Evolutionary conservation across 2,329 filamentous ascomycete genomes (phyloP).

Genomic region (Paraphoma sp.): DNA sequence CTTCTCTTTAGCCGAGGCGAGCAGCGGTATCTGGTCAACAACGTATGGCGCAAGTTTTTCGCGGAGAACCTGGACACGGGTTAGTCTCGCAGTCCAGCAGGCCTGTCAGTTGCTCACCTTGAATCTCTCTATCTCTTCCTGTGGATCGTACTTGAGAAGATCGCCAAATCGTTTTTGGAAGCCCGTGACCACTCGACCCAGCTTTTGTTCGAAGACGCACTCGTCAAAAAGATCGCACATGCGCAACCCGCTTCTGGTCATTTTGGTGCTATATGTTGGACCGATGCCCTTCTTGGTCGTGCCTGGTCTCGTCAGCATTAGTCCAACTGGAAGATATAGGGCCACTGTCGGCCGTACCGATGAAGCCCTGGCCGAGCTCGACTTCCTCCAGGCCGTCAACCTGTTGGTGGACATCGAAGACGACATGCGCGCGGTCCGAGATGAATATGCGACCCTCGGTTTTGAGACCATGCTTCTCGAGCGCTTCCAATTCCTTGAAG

Average conservation of each 20-base stretch:
- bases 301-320: conserved; percentile 49
- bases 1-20: conserved; percentile 65
- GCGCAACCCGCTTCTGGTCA: conserved; percentile 69
- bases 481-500: conserved; percentile 68
- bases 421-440: conserved; percentile 68
- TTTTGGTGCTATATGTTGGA: conserved; percentile 69
- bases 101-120: conserved; percentile 48
- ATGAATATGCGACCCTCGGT: conserved; percentile 68
- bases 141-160: conserved; percentile 70
- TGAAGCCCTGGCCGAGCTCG: conserved; percentile 56
- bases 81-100: background rate
- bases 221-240: conserved; percentile 73
- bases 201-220: conserved; percentile 69
- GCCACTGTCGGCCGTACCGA: conserved; percentile 32
- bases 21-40: conserved; percentile 71
- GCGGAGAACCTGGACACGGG: conserved; percentile 55
- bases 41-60: conserved; percentile 65
- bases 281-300: conserved; percentile 61
- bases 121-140: conserved; percentile 71
- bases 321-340: background rate
- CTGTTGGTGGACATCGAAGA: conserved; percentile 69
- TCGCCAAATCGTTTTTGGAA: conserved; percentile 74
- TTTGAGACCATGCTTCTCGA: conserved; percentile 67
- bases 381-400: conserved; percentile 73
- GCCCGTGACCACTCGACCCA: conserved; percentile 66